Evolutionary conservation across 2,329 filamentous ascomycete genomes (phyloP).

Genomic region (Fusarium sororula): DNA sequence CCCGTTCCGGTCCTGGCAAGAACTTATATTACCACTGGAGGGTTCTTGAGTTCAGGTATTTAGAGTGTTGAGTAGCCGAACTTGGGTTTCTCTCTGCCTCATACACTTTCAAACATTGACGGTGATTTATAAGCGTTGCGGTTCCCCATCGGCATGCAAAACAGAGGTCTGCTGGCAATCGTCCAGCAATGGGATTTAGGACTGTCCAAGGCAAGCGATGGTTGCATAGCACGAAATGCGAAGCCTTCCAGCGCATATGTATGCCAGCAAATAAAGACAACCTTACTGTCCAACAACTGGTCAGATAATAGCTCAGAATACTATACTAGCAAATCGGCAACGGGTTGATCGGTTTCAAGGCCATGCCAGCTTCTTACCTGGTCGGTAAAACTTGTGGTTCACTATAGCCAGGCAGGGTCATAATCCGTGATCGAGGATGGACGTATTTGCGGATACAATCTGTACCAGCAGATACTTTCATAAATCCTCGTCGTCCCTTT

Average conservation of each 20-base stretch:
- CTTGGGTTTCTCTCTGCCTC: not conserved
- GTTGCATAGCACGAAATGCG: not conserved
- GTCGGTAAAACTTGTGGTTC: not conserved
- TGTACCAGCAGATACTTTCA: conserved; percentile 21
- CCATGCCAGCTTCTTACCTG: not conserved
- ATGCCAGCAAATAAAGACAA: not conserved
- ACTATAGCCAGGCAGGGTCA: not conserved
- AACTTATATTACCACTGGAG: not conserved
- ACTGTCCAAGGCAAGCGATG: conserved; percentile 1
- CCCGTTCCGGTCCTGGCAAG: not conserved
- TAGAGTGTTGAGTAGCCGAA: not conserved
- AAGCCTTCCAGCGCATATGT: not conserved
- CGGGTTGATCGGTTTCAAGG: not conserved
- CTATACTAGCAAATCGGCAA: not conserved
- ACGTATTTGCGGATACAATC: not conserved
- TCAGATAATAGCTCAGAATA: not conserved
- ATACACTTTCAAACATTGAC: not conserved
- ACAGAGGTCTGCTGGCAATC: not conserved
- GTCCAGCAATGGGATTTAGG: not conserved
- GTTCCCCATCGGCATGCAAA: not conserved
- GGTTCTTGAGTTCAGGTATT: not conserved
- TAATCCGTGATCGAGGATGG: not conserved
- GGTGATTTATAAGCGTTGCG: not conserved
- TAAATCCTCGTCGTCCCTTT: conserved; percentile 10
- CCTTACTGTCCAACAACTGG: not conserved